Evolutionary conservation across 2,329 filamentous ascomycete genomes (phyloP).

Genomic region (Stagonosporopsis cucurbitacearum): DNA sequence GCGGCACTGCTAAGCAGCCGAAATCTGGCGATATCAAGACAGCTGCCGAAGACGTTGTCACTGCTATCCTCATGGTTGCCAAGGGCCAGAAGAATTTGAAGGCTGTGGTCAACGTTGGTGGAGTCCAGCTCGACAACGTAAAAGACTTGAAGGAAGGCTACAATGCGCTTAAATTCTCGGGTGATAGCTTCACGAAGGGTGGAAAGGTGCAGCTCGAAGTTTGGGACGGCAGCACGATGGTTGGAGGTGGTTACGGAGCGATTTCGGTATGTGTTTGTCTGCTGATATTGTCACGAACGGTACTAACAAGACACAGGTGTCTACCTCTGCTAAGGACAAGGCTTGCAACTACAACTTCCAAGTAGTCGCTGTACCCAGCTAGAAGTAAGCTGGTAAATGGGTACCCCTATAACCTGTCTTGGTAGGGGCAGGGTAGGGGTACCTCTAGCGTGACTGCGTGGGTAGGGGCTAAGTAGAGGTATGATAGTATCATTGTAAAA

Average conservation of each 20-base stretch:
- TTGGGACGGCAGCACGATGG: slow-evolving; percentile 9
- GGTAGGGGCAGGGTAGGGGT: too few relatives aligned
- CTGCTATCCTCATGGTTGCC: slow-evolving; percentile 21
- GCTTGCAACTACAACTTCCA: slow-evolving; percentile 14
- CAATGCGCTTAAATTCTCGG: slow-evolving; percentile 32
- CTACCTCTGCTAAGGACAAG: background rate
- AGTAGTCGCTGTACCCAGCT: slow-evolving; percentile 4
- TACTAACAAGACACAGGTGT: background rate
- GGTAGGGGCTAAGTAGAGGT: too few relatives aligned
- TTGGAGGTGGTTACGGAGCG: slow-evolving; percentile 22
- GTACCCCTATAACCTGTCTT: too few relatives aligned
- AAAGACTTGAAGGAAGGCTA: slow-evolving; percentile 22
- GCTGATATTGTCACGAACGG: background rate
- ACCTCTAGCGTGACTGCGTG: too few relatives aligned
- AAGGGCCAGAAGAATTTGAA: slow-evolving; percentile 24
- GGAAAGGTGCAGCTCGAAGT: slow-evolving; percentile 35
- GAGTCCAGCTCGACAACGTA: slow-evolving; percentile 22
- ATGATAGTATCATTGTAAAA: too few relatives aligned
- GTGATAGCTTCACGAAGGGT: slow-evolving; percentile 14
- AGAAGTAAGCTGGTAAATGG: too few relatives aligned
- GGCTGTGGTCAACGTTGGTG: slow-evolving; percentile 33
- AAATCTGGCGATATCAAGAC: slow-evolving; percentile 26
- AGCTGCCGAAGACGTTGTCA: slow-evolving; percentile 20
- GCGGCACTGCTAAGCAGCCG: slow-evolving; percentile 47
- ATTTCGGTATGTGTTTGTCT: background rate